Evolutionary conservation across 2,329 filamentous ascomycete species (phyloP).

Genomic region (Akanthomyces uredinophilus): DNA sequence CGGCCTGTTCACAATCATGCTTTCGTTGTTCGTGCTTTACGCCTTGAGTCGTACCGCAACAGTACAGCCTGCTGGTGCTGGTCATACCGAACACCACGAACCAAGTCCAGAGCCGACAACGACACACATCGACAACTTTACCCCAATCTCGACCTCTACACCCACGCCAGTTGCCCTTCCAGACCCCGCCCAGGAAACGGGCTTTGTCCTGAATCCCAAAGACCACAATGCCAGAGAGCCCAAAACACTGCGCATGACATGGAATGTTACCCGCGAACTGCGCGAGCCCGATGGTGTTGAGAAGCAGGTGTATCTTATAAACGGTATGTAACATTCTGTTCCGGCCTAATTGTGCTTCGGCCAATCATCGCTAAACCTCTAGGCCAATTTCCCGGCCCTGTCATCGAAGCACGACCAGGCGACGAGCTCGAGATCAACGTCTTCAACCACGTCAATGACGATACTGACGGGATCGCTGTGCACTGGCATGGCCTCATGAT

Average conservation of each 20-base stretch:
- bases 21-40: conserved; percentile 5
- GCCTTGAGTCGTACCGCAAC: conserved; percentile 3
- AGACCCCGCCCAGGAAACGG: conserved; percentile 3
- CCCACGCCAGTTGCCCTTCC: neutral
- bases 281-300: conserved; percentile 44
- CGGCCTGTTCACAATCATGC: conserved; percentile 3
- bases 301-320: conserved; percentile 46
- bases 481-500: conserved; percentile 68
- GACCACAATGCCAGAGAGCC: conserved; percentile 34
- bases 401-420: conserved; percentile 40
- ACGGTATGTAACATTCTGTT: conserved; percentile 28
- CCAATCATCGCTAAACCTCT: conserved; percentile 26
- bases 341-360: neutral
- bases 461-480: conserved; percentile 42
- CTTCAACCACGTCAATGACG: conserved; percentile 31
- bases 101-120: neutral
- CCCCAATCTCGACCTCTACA: neutral
- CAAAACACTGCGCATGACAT: conserved; percentile 28
- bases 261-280: conserved; percentile 34
- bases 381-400: conserved; percentile 38
- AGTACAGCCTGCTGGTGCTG: neutral
- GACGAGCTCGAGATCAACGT: conserved; percentile 38
- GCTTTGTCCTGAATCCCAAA: conserved; percentile 33
- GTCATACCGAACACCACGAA: neutral
- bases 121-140: conserved; percentile 1